These are phyloP conservation scores for Beta macrorhiza DNA, from an alignment of 179 eudicot genomes.

Conservation along the genomic window DNA sequence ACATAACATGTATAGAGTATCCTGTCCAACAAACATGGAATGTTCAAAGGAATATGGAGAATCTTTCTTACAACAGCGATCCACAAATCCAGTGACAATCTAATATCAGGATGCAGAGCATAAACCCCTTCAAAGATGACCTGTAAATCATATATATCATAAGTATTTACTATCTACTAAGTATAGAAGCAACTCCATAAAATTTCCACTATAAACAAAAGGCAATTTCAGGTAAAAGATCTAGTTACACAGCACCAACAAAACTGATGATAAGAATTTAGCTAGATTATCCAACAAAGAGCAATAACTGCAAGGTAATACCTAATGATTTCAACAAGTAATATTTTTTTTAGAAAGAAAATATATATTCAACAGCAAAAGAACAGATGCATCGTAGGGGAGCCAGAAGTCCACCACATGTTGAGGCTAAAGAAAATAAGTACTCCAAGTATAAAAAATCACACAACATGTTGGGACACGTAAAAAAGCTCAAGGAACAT, in stretches of 20 bases:
- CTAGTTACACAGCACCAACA: not conserved
- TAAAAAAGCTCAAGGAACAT: not conserved
- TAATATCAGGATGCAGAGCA: conserved; percentile 92
- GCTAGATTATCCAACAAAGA: not conserved
- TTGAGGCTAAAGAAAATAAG: not conserved
- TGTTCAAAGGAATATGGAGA: conserved; percentile 1
- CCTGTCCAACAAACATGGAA: not conserved
- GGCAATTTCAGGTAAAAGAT: not conserved
- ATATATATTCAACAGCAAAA: not conserved
- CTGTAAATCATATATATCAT: conserved; percentile 39
- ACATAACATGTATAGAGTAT: not conserved
- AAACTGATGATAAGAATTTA: not conserved
- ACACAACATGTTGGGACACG: not conserved
- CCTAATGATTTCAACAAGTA: not conserved
- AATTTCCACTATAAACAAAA: too few species aligned
- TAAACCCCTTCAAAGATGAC: conserved; percentile 98
- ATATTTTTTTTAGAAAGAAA: not conserved
- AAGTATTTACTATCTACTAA: not conserved
- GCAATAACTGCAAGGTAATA: not conserved
- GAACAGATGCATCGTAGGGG: not conserved
- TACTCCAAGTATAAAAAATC: not conserved
- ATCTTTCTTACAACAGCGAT: conserved; percentile 88
- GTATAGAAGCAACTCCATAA: conserved; percentile 1
- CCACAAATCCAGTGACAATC: conserved; percentile 90
- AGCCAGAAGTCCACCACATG: not conserved